Evolutionary conservation across 2,329 filamentous ascomycete genomes (phyloP).

Genomic region (Aspergillus sp.): DNA sequence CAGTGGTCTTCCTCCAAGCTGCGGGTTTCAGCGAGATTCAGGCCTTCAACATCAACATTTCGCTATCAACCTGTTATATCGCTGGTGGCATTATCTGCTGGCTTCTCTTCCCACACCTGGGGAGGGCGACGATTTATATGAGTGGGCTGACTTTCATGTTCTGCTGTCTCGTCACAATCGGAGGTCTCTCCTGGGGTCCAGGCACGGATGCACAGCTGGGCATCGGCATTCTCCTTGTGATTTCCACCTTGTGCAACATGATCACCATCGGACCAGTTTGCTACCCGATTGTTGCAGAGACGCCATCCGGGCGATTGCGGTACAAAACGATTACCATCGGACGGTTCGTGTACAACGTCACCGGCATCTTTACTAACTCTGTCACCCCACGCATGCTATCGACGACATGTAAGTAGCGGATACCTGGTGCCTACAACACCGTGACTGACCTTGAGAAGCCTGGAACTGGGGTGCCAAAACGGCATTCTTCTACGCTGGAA

Average conservation of each 20-base stretch:
- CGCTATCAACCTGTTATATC: conserved; percentile 47
- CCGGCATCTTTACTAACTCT: conserved; percentile 49
- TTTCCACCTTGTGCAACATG: conserved; percentile 60
- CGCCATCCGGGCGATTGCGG: conserved; percentile 58
- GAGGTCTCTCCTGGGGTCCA: conserved; percentile 34
- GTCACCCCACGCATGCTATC: conserved; percentile 36
- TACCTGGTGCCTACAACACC: too few species aligned
- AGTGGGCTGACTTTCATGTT: conserved; percentile 46
- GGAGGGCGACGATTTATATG: conserved; percentile 49
- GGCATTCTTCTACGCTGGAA: conserved; percentile 44
- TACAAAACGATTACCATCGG: conserved; percentile 52
- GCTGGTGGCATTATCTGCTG: conserved; percentile 47
- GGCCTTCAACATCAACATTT: conserved; percentile 48
- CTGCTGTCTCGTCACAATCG: conserved; percentile 42
- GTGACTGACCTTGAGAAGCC: conserved; percentile 21
- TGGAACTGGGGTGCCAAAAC: conserved; percentile 46
- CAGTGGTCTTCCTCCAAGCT: conserved; percentile 45
- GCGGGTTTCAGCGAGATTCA: conserved; percentile 44
- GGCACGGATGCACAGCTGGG: conserved; percentile 33
- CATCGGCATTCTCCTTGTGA: conserved; percentile 51
- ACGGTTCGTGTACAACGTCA: conserved; percentile 54
- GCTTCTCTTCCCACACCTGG: conserved; percentile 47
- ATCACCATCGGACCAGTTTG: conserved; percentile 59
- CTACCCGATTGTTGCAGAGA: conserved; percentile 57
- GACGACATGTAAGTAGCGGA: conserved; percentile 22